phyloP scores from a whole-genome alignment of 768 basidiomycete genomes.

The Floccularia luteovirens region DNA sequence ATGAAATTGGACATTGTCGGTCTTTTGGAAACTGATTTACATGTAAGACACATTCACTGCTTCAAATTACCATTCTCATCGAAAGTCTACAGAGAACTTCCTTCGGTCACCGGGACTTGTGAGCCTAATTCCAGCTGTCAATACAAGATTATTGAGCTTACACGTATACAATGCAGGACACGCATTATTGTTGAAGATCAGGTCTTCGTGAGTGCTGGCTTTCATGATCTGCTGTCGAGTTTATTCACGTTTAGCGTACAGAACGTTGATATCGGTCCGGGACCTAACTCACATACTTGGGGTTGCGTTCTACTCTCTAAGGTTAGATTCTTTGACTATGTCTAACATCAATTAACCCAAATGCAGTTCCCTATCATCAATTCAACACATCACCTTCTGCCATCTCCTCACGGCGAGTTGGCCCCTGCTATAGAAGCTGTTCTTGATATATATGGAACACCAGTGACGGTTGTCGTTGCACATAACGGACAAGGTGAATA shows the following conservation, averaged over 20 bases:
- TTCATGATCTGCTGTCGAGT: background rate
- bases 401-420: constrained; percentile 80
- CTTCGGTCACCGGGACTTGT: constrained; percentile 86
- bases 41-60: constrained; percentile 31
- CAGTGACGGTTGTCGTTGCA: constrained; percentile 76
- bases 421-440: constrained; percentile 88
- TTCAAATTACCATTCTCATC: background rate
- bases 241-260: constrained; percentile 16
- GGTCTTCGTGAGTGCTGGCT: constrained; percentile 68
- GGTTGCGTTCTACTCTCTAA: constrained; percentile 79
- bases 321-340: constrained; percentile 21
- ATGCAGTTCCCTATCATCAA: constrained; percentile 79
- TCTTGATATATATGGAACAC: constrained; percentile 70
- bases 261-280: constrained; percentile 87
- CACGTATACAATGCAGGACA: constrained; percentile 37
- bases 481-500: constrained; percentile 83
- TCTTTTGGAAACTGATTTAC: constrained; percentile 78
- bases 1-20: constrained; percentile 85
- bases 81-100: constrained; percentile 22
- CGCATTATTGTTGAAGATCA: constrained; percentile 70
- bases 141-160: background rate
- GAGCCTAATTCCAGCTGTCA: constrained; percentile 9
- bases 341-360: background rate
- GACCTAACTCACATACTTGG: constrained; percentile 87
- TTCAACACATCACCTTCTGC: constrained; percentile 79